Base-by-base conservation (phyloP, 1,139 yeast species). In the Yamadazyma mexicana region DNA sequence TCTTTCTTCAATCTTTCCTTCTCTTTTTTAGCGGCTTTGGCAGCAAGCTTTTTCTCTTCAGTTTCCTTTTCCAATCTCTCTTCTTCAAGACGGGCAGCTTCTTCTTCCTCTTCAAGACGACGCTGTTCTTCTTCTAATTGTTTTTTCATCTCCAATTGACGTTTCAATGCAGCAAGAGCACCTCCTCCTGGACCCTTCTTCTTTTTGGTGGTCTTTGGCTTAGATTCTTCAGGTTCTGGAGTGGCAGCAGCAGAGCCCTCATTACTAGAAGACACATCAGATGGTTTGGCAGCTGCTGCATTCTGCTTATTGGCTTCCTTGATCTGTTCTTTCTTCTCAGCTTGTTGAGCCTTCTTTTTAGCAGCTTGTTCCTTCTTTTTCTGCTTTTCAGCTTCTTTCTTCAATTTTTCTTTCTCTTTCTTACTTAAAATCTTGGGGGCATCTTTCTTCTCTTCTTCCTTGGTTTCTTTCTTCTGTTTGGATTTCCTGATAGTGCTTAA, bases 361-460 rank as follows among this genome's bases (percentile, higher is more conserved):
- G 84, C 86, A 29, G 96, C 95, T 48, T 81, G 79, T 52, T 88
- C 96, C 70, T 88, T 89, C 85, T 92, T 92, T 66, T 82, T 79
- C 55, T 85, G 88, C 75, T 92, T 94, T 64, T 92, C 98, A 49
- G 87, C 87, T 69, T 92, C 99, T 66, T 92, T 94, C 85, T 91
- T 92, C 62, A 92, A 95, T 66, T 81, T 86, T 67, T 92, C 99
- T 75, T 92, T 94, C 61, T 92, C 98, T 70, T 94, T 94, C 76
- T 92, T 94, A 44, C 95, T 81, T 66, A 92, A 87, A 55, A 91
- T 69, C 50, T 81, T 77, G 36, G 94, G 87, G 31, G 80, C 60
- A 60, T 69, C 52, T 44, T 61, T 47, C 58, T 63, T 73, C 63
- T 72, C 78, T 37, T 68, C 80, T 37, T 69, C 80, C 58, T 73